These are phyloP conservation scores for Sclerotinia nivalis DNA, from an alignment of 2,329 filamentous ascomycete species.

Conservation along the genomic window DNA sequence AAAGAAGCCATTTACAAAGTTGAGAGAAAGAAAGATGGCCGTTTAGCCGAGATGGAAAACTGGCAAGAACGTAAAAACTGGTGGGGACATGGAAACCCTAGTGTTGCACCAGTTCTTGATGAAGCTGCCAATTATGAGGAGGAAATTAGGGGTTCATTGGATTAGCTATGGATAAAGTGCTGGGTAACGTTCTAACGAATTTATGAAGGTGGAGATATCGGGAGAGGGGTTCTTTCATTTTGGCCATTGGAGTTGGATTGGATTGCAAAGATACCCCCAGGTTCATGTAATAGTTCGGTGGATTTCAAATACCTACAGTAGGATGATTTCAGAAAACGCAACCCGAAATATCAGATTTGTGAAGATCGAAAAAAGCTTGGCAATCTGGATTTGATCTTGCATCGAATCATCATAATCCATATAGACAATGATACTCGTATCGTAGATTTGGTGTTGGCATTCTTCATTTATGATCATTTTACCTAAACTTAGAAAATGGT, in stretches of 20 bases:
- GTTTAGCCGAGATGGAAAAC: neutral
- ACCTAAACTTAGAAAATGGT: neutral
- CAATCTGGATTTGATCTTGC: neutral
- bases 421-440: neutral
- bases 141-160: slow-evolving; percentile 30
- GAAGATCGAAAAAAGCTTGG: slow-evolving; percentile 1
- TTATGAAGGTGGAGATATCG: neutral
- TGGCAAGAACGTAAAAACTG: slow-evolving; percentile 28
- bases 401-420: neutral
- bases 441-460: neutral
- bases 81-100: slow-evolving; percentile 27
- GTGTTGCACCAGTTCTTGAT: slow-evolving; percentile 33
- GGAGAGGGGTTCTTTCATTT: neutral
- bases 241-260: slow-evolving; percentile 12
- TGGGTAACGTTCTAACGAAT: neutral
- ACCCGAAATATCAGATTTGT: neutral
- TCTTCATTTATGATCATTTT: neutral
- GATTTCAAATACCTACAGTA: neutral
- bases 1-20: slow-evolving; percentile 31
- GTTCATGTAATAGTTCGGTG: neutral
- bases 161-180: slow-evolving; percentile 26
- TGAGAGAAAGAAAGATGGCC: slow-evolving; percentile 22
- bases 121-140: slow-evolving; percentile 35
- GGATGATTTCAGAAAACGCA: neutral
- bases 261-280: slow-evolving; percentile 4